Percentiles rank a stretch among this genome's conserved stretches.
Evolutionary conservation across 768 basidiomycete species (phyloP).

Genomic region (Dioszegia hungarica): DNA sequence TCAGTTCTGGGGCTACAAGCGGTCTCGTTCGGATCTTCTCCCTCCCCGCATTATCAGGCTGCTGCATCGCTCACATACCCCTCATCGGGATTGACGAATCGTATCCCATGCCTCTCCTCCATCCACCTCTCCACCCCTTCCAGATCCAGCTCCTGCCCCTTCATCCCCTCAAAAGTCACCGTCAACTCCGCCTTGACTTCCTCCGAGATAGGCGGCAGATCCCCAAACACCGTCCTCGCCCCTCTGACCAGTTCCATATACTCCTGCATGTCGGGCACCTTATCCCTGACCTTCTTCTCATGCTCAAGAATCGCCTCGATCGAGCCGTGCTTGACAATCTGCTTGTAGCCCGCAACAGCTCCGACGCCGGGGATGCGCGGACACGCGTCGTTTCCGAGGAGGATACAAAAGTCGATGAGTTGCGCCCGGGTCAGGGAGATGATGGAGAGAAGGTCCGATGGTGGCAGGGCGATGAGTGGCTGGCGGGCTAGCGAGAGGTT

Average conservation of each 20-base stretch:
- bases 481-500: conserved; percentile 62
- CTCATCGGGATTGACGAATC: conserved; percentile 10
- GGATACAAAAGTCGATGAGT: conserved; percentile 77
- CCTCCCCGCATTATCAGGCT: too few species aligned
- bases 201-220: conserved; percentile 23
- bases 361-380: conserved; percentile 78
- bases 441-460: conserved; percentile 53
- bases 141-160: not conserved
- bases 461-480: conserved; percentile 52
- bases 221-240: conserved; percentile 28
- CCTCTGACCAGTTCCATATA: conserved; percentile 28
- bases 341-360: conserved; percentile 68
- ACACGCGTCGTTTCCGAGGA: conserved; percentile 87
- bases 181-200: conserved; percentile 19
- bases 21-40: too few species aligned
- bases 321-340: conserved; percentile 64
- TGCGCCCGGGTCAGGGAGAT: conserved; percentile 61
- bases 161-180: conserved; percentile 22
- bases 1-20: too few species aligned
- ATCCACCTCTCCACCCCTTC: conserved; percentile 7
- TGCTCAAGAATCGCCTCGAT: conserved; percentile 65
- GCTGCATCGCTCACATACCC: not conserved
- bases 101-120: conserved; percentile 32
- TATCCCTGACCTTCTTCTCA: conserved; percentile 13
- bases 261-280: conserved; percentile 15